Percentiles rank a stretch among this genome's conserved stretches.
phyloP scores from a whole-genome alignment of 345 rosid species.

The Pistacia atlantica region DNA sequence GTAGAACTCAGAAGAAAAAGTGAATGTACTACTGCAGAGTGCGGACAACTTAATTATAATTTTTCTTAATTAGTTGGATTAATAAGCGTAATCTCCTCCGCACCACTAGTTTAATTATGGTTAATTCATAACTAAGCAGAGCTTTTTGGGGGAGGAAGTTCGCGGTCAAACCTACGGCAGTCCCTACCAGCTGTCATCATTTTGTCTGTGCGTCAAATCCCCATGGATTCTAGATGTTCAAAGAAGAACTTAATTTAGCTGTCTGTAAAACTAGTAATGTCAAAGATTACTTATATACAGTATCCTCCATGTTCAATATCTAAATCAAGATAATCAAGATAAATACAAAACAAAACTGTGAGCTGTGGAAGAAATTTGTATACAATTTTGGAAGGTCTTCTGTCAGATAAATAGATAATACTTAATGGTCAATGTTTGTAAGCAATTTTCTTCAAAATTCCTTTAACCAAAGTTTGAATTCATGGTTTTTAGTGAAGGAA shows the following conservation, averaged over 20 bases:
- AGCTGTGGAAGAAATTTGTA: no score
- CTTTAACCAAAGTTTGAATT: neutral
- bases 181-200: constrained; percentile 20
- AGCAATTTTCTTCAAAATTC: no score
- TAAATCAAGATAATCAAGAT: no score
- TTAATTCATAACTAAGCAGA: neutral
- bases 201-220: constrained; percentile 17
- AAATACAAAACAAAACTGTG: no score
- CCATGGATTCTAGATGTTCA: constrained; percentile 5
- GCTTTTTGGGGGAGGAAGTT: neutral
- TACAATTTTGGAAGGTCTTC: no score
- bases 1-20: neutral
- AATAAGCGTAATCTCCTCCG: constrained; percentile 21
- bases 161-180: neutral
- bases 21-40: no score
- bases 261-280: no score
- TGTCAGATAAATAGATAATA: no score
- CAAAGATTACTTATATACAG: no score
- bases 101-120: constrained; percentile 8
- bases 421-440: no score
- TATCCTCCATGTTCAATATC: no score
- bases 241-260: neutral
- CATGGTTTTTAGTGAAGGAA: neutral
- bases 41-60: neutral
- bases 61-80: neutral